Evolutionary conservation across 352 stramenopile species (phyloP).

Genomic region (Pythium dissotocum): DNA sequence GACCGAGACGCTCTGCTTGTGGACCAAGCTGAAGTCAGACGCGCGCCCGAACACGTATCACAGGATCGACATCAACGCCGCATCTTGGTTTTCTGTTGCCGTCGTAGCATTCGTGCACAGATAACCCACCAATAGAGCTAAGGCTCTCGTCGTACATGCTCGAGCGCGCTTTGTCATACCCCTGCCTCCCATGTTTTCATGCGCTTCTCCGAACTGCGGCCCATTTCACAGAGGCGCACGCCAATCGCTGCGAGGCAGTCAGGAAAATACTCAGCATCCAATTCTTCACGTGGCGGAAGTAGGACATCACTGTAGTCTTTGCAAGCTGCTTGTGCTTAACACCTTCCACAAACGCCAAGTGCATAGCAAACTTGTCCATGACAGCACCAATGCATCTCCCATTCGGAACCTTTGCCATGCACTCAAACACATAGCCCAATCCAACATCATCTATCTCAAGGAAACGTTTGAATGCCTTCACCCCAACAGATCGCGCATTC

Average conservation of each 20-base stretch:
- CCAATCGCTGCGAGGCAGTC: not conserved
- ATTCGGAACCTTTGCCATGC: not conserved
- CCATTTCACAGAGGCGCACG: not conserved
- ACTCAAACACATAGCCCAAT: not conserved
- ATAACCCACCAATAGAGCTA: conserved; percentile 6
- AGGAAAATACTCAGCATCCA: not conserved
- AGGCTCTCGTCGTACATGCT: not conserved
- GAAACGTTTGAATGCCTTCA: not conserved
- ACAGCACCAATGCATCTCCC: not conserved
- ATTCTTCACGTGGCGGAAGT: conserved; percentile 2
- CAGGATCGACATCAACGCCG: conserved; percentile 24
- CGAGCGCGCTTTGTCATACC: not conserved
- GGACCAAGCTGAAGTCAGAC: conserved; percentile 28
- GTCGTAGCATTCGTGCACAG: not conserved
- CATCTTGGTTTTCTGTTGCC: conserved; percentile 22
- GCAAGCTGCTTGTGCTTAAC: not conserved
- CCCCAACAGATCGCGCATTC: not conserved
- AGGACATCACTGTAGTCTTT: not conserved
- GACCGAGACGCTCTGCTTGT: conserved; percentile 21
- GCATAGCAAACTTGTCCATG: conserved; percentile 1
- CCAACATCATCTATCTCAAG: not conserved
- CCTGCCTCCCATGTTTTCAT: not conserved
- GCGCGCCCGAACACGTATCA: conserved; percentile 34
- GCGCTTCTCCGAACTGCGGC: not conserved
- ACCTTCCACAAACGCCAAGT: not conserved